Evolutionary conservation across 73 alveolate genomes (phyloP), one percentile per base, ranked within the genome.

Genomic region (Symbiodinium pilosum): DNA sequence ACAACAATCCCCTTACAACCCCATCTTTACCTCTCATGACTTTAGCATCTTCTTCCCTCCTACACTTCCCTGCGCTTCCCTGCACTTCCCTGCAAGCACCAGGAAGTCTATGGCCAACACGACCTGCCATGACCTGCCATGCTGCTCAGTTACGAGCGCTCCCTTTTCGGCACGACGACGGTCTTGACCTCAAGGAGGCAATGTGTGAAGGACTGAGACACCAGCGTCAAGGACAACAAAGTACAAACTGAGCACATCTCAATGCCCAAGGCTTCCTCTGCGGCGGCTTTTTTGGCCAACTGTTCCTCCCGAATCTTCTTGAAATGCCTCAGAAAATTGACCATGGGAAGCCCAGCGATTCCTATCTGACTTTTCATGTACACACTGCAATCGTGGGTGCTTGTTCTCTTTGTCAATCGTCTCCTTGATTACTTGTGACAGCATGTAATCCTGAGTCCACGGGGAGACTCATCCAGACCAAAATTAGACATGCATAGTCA

Each of bases 251-350:
- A 54, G 73, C 26, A 9, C 32, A 42, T 68, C 11, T 69, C 71
- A 14, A 89, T 59, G 87, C 95, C 95, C 95, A 89, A 12, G 24
- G 95, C 95, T 68, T 89, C 95, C 73, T 89, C 95, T 41, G 69
- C 87, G 2, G 86, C 87, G 16, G 44, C 43, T 47, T 89, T 89
- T 59, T 89, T 89, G 36, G 95, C 95, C 83, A 59, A 42, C 36
- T 89, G 95, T 73, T 89, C 52, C 30, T 89, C 95, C n/a, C 95
- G 87, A 59, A 89, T 89, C 52, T 73, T 30, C 71, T 89, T 89
- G 73, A 20, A 89, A 38, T 64, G 95, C 95, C 95, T 89, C 44
- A 9, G 6, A 54, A 24, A 41, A 3, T n/a, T n/a, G n/a, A n/a
- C n/a, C n/a, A n/a, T n/a, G n/a, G 12, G 12, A 2, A 16, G 68